Base-by-base conservation (phyloP, 2,329 filamentous ascomycete species). In the Lojkania enalia region DNA sequence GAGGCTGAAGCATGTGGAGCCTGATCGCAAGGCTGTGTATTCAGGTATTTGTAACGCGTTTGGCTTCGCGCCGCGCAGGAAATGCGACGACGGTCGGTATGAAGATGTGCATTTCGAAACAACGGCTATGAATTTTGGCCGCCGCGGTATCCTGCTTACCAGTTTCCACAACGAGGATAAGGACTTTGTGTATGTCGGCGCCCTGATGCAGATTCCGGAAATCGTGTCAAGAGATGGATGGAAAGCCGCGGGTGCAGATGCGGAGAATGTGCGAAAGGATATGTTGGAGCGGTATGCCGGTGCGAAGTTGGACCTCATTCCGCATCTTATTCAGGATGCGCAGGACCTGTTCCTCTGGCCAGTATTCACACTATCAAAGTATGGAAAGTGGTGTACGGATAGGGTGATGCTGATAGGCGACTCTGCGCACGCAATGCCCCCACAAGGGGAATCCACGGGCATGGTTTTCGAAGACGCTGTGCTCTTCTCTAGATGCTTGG, bases 401-500 rank as follows among this genome's bases (percentile, higher is more conserved):
- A 58, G 71, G 3, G 66, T 70, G 2, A 72, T 75, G 65, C 55
- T 76, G 25, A 67, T 76, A 4, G 73, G 73, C 3, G 74, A 77
- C 46, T 71, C 72, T 21, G 74, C 74, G 37, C 74, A 76, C 53
- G 74, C 73, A 7, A 78, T 78, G 76, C 74, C 76, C 3, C 75
- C 76, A 2, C 75, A 77, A 46, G 76, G 76, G 9, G 76, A 78
- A 49, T 71, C 67, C 21, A 78, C 75, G 3, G 76, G 76, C 13
- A 73, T 79, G 23, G 74, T 78, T 7, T 77, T 79, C 49, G 77
- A 79, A 59, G 76, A 79, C 54, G 77, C 72, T 2, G 73, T 78
- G 25, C 57, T 79, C 41, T 72, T 79, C 58, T 70, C 75, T 16
- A 59, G 72, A 36, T 74, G 70, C 58, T 46, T 75, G 35, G 68